Evolutionary conservation across 2,329 filamentous ascomycete genomes (phyloP), one percentile per base, ranked within the genome.

Genomic region (Colletotrichum magnum): DNA sequence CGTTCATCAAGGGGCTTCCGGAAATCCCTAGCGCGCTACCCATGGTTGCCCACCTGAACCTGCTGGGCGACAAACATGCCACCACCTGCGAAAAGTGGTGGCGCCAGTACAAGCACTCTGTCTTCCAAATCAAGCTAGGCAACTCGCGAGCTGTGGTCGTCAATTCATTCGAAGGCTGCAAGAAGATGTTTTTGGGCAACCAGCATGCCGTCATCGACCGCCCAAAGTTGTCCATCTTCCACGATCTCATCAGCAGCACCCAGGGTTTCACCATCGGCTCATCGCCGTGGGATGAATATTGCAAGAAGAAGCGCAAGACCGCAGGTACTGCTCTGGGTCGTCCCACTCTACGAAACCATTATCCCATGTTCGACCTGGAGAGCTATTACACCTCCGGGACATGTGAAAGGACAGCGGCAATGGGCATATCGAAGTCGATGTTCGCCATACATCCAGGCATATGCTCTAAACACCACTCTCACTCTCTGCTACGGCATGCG

Each of bases 211-310:
- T 95, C 67, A 94, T 94, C 74, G 94, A 92, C 1, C 88, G 93
- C 2, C 93, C 93, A 0, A 93, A 86, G 26, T 88, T 94, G 56
- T 92, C 95, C 79, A 95, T 93, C 1, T 95, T 95, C 79, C 93
- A 95, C 79, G 92, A 87, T 5, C 91, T 95, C 4, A 91, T 94
- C 3, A 94, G 92, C 1, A 89, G 86, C 41, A 93, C 91, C 0
- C 91, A 94, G 73, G 93, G 93, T 6, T 93, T 94, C 79, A 95
- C 93, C 0, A 94, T 96, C 70, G 93, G 93, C 1, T 94, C 93
- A 0, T 94, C 92, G 0, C 93, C 93, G 0, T 96, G 93, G 91
- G 92, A 95, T 71, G 93, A 94, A 58, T 93, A 90, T 2, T 94
- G 92, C 81, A 95, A 95, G 79, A 84, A 86, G 26, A 87, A 93